A percentile compares a stretch with the other conserved stretches of the same genome.
phyloP scores from a whole-genome alignment of 257 asterid species.

The Gentiana macrophylla region DNA sequence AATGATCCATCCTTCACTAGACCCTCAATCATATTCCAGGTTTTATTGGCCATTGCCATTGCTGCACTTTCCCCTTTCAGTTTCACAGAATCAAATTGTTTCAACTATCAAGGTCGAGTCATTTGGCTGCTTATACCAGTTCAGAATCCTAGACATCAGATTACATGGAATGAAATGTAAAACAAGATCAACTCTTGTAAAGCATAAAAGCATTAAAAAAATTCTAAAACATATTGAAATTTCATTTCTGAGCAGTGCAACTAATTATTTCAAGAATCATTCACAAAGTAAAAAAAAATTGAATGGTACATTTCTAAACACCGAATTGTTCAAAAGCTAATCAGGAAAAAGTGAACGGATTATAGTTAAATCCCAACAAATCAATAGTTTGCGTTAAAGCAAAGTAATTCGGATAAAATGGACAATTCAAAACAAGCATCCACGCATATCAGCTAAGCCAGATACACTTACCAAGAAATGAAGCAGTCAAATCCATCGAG shows the following conservation, averaged over 20 bases:
- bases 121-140: background rate
- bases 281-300: background rate
- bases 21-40: slow-evolving; percentile 70
- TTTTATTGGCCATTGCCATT: slow-evolving; percentile 39
- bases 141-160: background rate
- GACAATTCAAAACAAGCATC: background rate
- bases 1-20: slow-evolving; percentile 77
- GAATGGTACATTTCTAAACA: background rate
- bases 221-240: too few relatives aligned
- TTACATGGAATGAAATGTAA: too few relatives aligned
- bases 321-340: background rate
- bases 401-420: background rate
- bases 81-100: slow-evolving; percentile 7
- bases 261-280: background rate
- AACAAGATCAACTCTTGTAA: too few relatives aligned
- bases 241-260: background rate
- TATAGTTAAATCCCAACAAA: too few relatives aligned
- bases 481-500: background rate
- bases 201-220: too few relatives aligned
- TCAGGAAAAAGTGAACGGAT: too few relatives aligned
- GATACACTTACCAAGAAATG: slow-evolving; percentile 7
- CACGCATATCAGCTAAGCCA: background rate
- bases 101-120: slow-evolving; percentile 1
- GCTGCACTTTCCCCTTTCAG: background rate
- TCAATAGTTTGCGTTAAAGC: too few relatives aligned